A percentile compares a stretch with the other conserved stretches of the same genome.
These are phyloP conservation scores for Trichothecium roseum DNA, from an alignment of 2,329 filamentous ascomycete genomes.

Conservation along the genomic window DNA sequence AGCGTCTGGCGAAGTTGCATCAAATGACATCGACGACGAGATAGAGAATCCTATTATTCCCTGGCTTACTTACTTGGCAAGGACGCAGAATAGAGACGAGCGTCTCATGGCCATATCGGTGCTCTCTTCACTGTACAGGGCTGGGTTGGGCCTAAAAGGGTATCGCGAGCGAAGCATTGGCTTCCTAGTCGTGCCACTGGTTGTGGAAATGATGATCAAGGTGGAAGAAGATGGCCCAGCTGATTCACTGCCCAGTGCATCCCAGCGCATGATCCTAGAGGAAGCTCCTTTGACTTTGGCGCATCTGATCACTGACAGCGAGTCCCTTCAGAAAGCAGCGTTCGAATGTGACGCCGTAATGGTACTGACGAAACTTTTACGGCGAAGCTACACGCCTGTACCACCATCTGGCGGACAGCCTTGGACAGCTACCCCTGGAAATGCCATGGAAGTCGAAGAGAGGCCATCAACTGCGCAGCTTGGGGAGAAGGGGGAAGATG, in stretches of 20 bases:
- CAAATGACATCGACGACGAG: conserved; percentile 32
- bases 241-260: conserved; percentile 20
- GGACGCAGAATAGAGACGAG: conserved; percentile 45
- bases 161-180: conserved; percentile 52
- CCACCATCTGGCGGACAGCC: conserved; percentile 18
- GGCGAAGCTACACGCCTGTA: conserved; percentile 38
- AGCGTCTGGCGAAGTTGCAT: too few species aligned
- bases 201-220: conserved; percentile 50
- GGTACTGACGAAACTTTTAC: conserved; percentile 36
- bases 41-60: conserved; percentile 62
- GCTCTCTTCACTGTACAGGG: conserved; percentile 58
- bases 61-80: conserved; percentile 58
- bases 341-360: conserved; percentile 51
- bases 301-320: conserved; percentile 67
- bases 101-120: conserved; percentile 60
- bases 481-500: conserved; percentile 50
- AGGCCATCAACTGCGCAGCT: conserved; percentile 34
- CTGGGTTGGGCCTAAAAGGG: conserved; percentile 52
- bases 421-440: conserved; percentile 28
- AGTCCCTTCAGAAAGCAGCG: conserved; percentile 70
- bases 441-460: conserved; percentile 20
- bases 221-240: conserved; percentile 33
- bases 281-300: conserved; percentile 67
- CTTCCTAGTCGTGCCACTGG: conserved; percentile 57
- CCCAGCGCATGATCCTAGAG: conserved; percentile 43